phyloP scores from a whole-genome alignment of 2,329 filamentous ascomycete genomes.

The Sporothrix luriei region DNA sequence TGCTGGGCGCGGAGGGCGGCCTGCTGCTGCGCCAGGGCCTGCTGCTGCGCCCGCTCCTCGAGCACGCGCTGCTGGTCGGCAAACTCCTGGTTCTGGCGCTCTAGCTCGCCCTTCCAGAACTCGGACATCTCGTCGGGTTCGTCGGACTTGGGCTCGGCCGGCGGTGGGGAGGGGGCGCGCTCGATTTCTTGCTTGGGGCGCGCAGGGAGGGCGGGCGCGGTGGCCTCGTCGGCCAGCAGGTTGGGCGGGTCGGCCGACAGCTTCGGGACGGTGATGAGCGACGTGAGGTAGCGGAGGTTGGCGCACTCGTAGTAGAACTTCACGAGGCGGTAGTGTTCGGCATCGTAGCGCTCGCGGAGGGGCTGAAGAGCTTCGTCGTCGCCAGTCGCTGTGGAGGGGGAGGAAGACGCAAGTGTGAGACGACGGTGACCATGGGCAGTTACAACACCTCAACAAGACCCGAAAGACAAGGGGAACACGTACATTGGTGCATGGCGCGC shows the following conservation, averaged over 20 bases:
- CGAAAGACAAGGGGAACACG: conserved; percentile 42
- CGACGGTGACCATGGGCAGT: background rate
- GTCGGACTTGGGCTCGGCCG: conserved; percentile 66
- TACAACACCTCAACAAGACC: conserved; percentile 26
- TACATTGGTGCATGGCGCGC: conserved; percentile 93
- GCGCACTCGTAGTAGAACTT: conserved; percentile 99
- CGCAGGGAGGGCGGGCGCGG: conserved; percentile 78
- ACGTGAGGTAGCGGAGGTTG: conserved; percentile 93
- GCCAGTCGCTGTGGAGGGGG: conserved; percentile 67
- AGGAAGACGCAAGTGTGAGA: conserved; percentile 34
- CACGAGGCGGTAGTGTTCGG: conserved; percentile 92
- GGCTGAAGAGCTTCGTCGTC: conserved; percentile 92
- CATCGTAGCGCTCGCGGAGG: conserved; percentile 84
- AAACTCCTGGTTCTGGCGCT: conserved; percentile 89
- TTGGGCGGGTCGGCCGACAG: conserved; percentile 92
- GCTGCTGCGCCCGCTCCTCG: conserved; percentile 81
- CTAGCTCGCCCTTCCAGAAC: conserved; percentile 95
- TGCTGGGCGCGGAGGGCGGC: conserved; percentile 81
- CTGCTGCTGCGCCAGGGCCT: conserved; percentile 78
- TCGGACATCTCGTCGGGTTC: conserved; percentile 95
- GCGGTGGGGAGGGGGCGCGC: conserved; percentile 69
- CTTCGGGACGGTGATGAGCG: conserved; percentile 93
- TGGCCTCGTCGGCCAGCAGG: conserved; percentile 80
- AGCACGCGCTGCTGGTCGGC: conserved; percentile 90
- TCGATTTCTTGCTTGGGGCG: conserved; percentile 76